Conservation (phyloP, 306 rosid genomes). For the Dicorynia guianensis region DNA sequence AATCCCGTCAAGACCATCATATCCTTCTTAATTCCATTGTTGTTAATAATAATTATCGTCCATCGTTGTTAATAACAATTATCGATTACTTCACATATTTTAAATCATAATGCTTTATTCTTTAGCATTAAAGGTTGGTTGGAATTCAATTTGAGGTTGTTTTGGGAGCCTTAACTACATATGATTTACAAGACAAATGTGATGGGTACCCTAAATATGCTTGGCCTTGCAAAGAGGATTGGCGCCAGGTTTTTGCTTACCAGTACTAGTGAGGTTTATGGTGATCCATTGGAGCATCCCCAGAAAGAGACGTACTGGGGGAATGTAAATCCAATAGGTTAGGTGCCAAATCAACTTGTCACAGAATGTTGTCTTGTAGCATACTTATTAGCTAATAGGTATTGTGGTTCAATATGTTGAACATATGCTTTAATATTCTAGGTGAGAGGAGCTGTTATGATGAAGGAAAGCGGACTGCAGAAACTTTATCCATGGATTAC, state of each 20-base stretch:
- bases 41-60: not conserved
- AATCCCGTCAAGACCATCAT: conserved; percentile 82
- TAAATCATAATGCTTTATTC: not conserved
- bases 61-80: not conserved
- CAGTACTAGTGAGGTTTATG: conserved; percentile 96
- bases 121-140: not conserved
- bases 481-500: conserved; percentile 93
- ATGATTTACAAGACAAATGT: conserved; percentile 80
- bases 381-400: conserved; percentile 33
- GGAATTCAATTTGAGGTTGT: not conserved
- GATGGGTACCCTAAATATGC: conserved; percentile 85
- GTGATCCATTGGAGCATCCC: conserved; percentile 97
- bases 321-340: conserved; percentile 98
- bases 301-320: conserved; percentile 99
- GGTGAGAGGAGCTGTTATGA: conserved; percentile 99
- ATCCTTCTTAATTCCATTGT: conserved; percentile 51
- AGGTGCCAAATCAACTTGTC: conserved; percentile 31
- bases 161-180: conserved; percentile 56
- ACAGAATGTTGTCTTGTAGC: not conserved
- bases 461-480: conserved; percentile 98
- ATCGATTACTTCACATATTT: not conserved
- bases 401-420: not conserved
- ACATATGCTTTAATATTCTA: conserved; percentile 38
- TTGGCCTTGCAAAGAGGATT: conserved; percentile 92
- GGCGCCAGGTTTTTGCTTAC: conserved; percentile 80